phyloP scores from a whole-genome alignment of 306 rosid genomes.

The Citrullus colocynthis region DNA sequence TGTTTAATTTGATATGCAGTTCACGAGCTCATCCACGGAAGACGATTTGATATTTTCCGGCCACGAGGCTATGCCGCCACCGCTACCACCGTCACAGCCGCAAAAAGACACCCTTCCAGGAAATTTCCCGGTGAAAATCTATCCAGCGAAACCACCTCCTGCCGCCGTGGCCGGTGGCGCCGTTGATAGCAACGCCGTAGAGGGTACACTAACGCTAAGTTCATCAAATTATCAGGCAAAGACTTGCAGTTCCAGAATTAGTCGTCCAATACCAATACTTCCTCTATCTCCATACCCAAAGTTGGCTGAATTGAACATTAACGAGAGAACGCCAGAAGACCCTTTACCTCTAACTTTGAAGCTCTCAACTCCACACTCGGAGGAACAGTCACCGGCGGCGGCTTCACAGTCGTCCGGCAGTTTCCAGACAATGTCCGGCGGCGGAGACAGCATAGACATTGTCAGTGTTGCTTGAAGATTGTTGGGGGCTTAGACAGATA shows the following conservation, averaged over 20 bases:
- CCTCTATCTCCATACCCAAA: constrained; percentile 57
- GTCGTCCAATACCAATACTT: constrained; percentile 57
- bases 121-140: constrained; percentile 13
- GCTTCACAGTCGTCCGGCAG: constrained; percentile 31
- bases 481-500: neutral
- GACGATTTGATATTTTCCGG: constrained; percentile 21
- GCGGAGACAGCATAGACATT: constrained; percentile 35
- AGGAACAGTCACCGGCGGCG: constrained; percentile 22
- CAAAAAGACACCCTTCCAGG: constrained; percentile 14
- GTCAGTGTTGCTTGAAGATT: constrained; percentile 64
- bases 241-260: constrained; percentile 13
- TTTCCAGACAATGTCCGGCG: constrained; percentile 47
- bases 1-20: constrained; percentile 14
- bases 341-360: constrained; percentile 44
- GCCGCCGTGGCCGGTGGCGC: neutral
- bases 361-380: constrained; percentile 19
- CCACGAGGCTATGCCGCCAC: constrained; percentile 20
- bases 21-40: constrained; percentile 44
- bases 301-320: constrained; percentile 51
- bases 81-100: constrained; percentile 17
- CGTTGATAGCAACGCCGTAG: neutral
- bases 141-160: neutral
- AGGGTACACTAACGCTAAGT: neutral
- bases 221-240: neutral
- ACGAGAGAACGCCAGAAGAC: constrained; percentile 18